A percentile compares a stretch with the other conserved stretches of the same genome.
These are phyloP conservation scores for Pseudocohnilembus persalinus DNA, from an alignment of 169 alveolate species.

Conservation along the genomic window DNA sequence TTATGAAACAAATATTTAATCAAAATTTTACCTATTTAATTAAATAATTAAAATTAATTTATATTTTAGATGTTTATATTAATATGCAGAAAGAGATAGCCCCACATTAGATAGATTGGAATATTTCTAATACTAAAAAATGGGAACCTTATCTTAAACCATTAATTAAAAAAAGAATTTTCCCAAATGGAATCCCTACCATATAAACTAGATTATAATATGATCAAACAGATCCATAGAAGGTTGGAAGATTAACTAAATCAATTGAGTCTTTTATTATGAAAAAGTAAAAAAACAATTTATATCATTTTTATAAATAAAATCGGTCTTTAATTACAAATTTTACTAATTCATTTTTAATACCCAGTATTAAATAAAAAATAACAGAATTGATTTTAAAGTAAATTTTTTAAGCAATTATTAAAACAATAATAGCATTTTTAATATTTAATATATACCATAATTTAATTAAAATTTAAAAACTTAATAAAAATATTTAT, in stretches of 20 bases:
- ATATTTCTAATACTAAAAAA: constrained; percentile 57
- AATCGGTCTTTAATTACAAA: background rate
- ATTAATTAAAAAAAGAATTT: constrained; percentile 39
- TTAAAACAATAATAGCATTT: too few species aligned
- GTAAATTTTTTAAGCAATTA: too few species aligned
- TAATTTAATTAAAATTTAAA: too few species aligned
- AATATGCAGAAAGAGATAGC: constrained; percentile 68
- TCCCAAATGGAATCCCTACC: constrained; percentile 23
- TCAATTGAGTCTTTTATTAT: background rate
- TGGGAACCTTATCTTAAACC: constrained; percentile 83
- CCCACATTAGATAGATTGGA: constrained; percentile 78
- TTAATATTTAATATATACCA: too few species aligned
- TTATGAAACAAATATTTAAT: background rate
- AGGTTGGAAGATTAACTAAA: background rate
- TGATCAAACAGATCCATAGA: background rate
- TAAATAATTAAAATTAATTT: too few species aligned
- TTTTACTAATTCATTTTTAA: background rate
- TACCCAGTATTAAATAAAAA: too few species aligned
- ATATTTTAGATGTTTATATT: constrained; percentile 59
- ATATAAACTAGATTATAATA: background rate
- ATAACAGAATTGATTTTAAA: too few species aligned
- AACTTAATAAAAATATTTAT: too few species aligned
- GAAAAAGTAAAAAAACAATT: background rate
- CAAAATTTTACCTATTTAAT: background rate
- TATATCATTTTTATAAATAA: too few species aligned